A percentile compares a stretch with the other conserved stretches of the same genome.
Evolutionary conservation across 2,329 filamentous ascomycete species (phyloP).

Genomic region (Septoria linicola): DNA sequence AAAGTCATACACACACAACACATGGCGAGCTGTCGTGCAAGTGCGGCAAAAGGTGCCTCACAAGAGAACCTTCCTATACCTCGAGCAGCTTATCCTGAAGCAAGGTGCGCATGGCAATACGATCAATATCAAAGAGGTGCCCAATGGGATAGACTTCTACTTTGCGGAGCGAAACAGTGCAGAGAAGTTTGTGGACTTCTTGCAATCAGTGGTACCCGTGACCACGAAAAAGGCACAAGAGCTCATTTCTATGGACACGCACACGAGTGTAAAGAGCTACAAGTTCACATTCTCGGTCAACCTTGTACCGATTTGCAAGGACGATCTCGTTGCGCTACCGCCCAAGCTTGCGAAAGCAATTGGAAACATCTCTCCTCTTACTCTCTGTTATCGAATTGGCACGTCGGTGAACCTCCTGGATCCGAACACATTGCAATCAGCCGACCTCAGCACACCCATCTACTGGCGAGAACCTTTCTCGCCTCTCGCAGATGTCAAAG

Average conservation of each 20-base stretch:
- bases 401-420: constrained; percentile 89
- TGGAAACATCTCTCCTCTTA: constrained; percentile 84
- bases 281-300: constrained; percentile 92
- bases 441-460: constrained; percentile 75
- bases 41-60: constrained; percentile 95
- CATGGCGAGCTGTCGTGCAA: constrained; percentile 90
- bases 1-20: constrained; percentile 95
- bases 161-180: constrained; percentile 87
- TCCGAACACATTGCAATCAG: constrained; percentile 83
- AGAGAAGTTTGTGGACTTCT: constrained; percentile 87
- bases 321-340: constrained; percentile 91
- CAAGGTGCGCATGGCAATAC: constrained; percentile 88
- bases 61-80: constrained; percentile 79
- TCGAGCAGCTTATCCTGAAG: constrained; percentile 95
- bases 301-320: constrained; percentile 92
- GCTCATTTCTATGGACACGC: constrained; percentile 87
- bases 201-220: constrained; percentile 76
- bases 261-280: constrained; percentile 87
- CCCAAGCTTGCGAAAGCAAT: constrained; percentile 82
- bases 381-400: constrained; percentile 83
- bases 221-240: constrained; percentile 83
- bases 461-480: constrained; percentile 92
- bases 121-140: constrained; percentile 96
- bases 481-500: constrained; percentile 76
- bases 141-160: constrained; percentile 95